phyloP scores from a whole-genome alignment of 257 asterid species.

The Orobanche coerulescens region DNA sequence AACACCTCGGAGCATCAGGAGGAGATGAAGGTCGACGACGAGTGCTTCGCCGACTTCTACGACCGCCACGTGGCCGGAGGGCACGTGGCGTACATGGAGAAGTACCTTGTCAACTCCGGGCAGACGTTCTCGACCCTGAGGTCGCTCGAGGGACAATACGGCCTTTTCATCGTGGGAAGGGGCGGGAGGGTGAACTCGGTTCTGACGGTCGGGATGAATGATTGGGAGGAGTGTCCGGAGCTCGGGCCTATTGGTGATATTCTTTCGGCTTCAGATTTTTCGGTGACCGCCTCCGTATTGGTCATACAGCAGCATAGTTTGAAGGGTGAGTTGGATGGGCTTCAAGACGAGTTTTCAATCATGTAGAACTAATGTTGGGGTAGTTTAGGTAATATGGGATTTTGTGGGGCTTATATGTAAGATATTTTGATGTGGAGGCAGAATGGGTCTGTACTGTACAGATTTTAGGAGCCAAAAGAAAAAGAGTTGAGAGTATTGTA shows the following conservation, averaged over 20 bases:
- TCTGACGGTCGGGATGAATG: conserved; percentile 87
- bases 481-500: too few species aligned
- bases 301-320: conserved; percentile 77
- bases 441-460: too few species aligned
- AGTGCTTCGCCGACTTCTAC: conserved; percentile 77
- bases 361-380: conserved; percentile 36
- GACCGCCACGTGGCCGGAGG: conserved; percentile 83
- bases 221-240: conserved; percentile 97
- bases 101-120: conserved; percentile 76
- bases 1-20: conserved; percentile 66
- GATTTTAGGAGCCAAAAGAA: too few species aligned
- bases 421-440: not conserved
- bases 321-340: conserved; percentile 78
- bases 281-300: conserved; percentile 69
- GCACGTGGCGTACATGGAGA: conserved; percentile 81
- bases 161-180: conserved; percentile 77
- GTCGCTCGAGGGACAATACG: conserved; percentile 79
- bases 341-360: conserved; percentile 80
- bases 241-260: conserved; percentile 91
- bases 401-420: not conserved
- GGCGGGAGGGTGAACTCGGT: conserved; percentile 77
- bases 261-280: conserved; percentile 78
- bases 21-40: conserved; percentile 86
- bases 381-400: not conserved
- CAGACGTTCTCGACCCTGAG: conserved; percentile 72